A percentile compares a stretch with the other conserved stretches of the same genome.
Conservation (phyloP, 345 rosid genomes). For the Aegle marmelos region DNA sequence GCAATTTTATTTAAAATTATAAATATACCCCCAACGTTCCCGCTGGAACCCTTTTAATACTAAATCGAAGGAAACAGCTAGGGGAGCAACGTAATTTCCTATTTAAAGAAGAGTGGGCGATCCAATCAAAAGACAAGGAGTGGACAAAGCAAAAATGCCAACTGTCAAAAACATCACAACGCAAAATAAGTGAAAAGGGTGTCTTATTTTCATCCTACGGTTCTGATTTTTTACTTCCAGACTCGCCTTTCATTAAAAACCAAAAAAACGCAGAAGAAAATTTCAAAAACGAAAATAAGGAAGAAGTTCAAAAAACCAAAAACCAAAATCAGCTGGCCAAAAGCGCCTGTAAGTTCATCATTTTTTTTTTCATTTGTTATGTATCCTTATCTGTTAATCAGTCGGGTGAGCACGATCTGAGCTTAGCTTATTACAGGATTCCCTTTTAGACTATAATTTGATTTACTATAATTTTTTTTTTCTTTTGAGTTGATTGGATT, state of each 20-base stretch:
- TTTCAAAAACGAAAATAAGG: background rate
- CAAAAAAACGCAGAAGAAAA: background rate
- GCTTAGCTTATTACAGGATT: background rate
- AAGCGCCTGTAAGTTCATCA: constrained; percentile 18
- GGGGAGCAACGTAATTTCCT: background rate
- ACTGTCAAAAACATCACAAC: constrained; percentile 6
- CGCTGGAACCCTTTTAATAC: background rate
- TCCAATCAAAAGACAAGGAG: background rate
- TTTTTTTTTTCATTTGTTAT: background rate
- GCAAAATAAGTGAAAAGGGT: background rate
- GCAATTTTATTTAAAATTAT: background rate
- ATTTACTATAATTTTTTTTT: background rate
- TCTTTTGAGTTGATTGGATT: background rate
- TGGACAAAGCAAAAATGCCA: constrained; percentile 20
- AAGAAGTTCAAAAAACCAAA: background rate
- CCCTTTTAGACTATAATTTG: background rate
- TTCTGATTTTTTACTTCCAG: background rate
- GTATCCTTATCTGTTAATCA: background rate
- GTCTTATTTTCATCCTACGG: background rate
- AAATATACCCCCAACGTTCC: background rate
- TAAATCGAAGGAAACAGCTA: background rate
- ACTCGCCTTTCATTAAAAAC: background rate
- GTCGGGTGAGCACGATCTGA: background rate
- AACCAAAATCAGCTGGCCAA: background rate
- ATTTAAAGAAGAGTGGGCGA: background rate